Conservation (phyloP, 257 asterid genomes). For the Marsdenia floribunda region DNA sequence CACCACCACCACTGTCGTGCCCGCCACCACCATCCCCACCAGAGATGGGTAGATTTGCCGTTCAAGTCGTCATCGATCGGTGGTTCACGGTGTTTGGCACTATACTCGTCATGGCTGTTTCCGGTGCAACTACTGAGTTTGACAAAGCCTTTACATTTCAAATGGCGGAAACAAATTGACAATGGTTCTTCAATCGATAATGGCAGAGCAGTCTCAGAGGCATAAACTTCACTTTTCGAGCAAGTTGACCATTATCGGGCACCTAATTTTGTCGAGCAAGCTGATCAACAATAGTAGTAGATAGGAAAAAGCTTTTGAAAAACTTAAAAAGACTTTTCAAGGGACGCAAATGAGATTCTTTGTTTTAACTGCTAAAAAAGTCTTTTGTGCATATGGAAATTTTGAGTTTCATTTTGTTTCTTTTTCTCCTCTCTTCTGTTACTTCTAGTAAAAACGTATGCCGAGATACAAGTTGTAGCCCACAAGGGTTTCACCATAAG, state of each 20-base stretch:
- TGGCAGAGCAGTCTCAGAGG: too few species aligned
- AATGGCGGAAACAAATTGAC: too few species aligned
- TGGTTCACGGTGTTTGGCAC: slow-evolving; percentile 80
- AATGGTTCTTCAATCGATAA: too few species aligned
- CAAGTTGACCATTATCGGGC: neutral
- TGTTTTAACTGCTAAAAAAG: neutral
- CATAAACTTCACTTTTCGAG: too few species aligned
- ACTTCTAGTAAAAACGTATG: slow-evolving; percentile 34
- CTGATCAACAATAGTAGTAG: neutral
- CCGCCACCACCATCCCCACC: too few species aligned
- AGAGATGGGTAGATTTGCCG: slow-evolving; percentile 18
- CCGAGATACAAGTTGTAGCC: slow-evolving; percentile 19
- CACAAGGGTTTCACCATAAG: slow-evolving; percentile 18
- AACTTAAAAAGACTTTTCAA: neutral
- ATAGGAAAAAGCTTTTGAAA: neutral
- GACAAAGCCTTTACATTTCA: too few species aligned
- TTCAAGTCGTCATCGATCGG: slow-evolving; percentile 49
- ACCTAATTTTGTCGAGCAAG: neutral
- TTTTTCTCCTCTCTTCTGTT: slow-evolving; percentile 23
- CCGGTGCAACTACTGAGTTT: slow-evolving; percentile 86
- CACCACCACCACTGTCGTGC: too few species aligned
- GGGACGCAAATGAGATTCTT: neutral
- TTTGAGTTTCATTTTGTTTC: slow-evolving; percentile 21
- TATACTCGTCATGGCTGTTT: slow-evolving; percentile 54
- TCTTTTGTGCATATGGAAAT: slow-evolving; percentile 37